Base-by-base conservation (phyloP, 2,329 filamentous ascomycete genomes). In the Penicillium paneum region DNA sequence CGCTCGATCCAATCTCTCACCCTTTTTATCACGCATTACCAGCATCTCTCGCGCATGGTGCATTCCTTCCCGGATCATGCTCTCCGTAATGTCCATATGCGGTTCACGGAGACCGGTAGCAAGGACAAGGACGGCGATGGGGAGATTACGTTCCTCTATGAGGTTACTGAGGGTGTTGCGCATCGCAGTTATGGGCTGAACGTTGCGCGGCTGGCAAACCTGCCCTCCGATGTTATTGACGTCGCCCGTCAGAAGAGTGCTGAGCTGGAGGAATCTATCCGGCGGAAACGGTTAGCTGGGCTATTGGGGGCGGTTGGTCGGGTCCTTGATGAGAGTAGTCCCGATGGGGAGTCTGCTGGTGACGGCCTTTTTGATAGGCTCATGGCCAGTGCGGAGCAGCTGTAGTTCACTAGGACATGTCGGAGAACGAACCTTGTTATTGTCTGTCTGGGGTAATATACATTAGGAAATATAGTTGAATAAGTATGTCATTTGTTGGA, bases 11-110 rank as follows among this genome's bases (percentile, higher is more conserved):
- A 82, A 49, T 90, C 90, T 58, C 79, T 97, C 43, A 96, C 91
- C 6, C 80, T 99, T 39, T 99, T 99, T 78, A 96, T 99, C 71
- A 99, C 94, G 3, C 94, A 99, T 75, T 99, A 99, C 72, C 94
- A 99, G 75, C 87, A 87, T 61, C 82, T 99, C 0, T 79, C 82
- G n/a, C 84, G 86, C 10, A 81, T 96, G 59, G 87, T 86, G 10
- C 82, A 85, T 26, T 85, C 84, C 1, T 88, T 95, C 55, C 78
- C 79, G 13, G 72, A 79, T 7, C 79, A 81, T 1, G 87, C 84
- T 65, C 70, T 97, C 63, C 85, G 81, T 64, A 97, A 97, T 71
- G 90, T 97, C 43, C 94, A 99, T 71, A 97, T 99, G 93, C 84
- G 84, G 48, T 99, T 99, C 73, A 85, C 82, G 3, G 82, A 84